These are phyloP conservation scores for Apiospora hydei DNA, from an alignment of 2,329 filamentous ascomycete genomes.

Conservation along the genomic window DNA sequence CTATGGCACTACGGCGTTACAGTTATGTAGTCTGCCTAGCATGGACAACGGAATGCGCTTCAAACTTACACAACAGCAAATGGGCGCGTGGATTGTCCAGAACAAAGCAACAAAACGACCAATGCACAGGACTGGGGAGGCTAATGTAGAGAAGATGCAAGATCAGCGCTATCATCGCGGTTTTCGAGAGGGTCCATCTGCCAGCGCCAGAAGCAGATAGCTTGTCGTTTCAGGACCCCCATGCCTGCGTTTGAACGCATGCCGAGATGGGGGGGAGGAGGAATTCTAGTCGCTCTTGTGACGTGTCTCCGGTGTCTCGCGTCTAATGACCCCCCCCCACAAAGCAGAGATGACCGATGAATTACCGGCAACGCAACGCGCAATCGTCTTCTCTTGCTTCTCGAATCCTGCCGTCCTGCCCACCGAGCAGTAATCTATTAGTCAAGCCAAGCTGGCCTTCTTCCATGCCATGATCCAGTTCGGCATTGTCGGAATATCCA, in stretches of 20 bases:
- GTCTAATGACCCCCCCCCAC: background rate
- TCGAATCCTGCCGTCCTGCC: background rate
- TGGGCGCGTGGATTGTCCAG: background rate
- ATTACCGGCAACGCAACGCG: conserved; percentile 3
- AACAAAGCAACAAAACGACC: background rate
- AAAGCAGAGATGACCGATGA: background rate
- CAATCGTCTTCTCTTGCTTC: background rate
- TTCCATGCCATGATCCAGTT: background rate
- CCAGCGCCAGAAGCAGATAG: conserved; percentile 5
- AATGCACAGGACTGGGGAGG: background rate
- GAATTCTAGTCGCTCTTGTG: conserved; percentile 5
- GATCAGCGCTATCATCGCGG: background rate
- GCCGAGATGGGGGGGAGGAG: background rate
- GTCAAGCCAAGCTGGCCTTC: background rate
- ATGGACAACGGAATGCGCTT: background rate
- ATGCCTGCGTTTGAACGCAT: conserved; percentile 13
- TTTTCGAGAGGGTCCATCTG: conserved; percentile 4
- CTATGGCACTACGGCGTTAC: background rate
- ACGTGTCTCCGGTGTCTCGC: conserved; percentile 8
- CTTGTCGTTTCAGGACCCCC: conserved; percentile 14
- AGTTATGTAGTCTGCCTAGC: background rate
- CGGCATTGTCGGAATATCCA: background rate
- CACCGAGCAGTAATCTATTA: background rate
- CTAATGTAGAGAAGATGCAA: background rate
- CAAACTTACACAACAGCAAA: background rate